phyloP scores from a whole-genome alignment of 441 rosid genomes.

The Syzygium malaccense region DNA sequence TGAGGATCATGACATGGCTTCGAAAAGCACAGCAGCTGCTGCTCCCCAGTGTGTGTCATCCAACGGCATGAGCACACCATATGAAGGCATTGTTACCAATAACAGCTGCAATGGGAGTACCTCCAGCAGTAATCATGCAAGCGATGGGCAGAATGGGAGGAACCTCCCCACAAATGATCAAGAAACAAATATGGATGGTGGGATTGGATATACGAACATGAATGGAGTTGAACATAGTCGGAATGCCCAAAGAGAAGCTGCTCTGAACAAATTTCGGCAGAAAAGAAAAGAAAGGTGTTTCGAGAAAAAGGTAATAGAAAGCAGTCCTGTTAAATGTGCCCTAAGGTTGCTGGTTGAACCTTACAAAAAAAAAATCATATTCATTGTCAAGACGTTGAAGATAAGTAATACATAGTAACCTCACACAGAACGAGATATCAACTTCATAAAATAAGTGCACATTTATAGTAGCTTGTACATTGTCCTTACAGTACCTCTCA shows the following conservation, averaged over 20 bases:
- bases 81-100: slow-evolving; percentile 6
- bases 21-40: slow-evolving; percentile 1
- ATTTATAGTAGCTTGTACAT: background rate
- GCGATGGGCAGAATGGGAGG: slow-evolving; percentile 7
- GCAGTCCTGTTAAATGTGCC: background rate
- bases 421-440: background rate
- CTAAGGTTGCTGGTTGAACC: background rate
- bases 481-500: background rate
- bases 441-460: background rate
- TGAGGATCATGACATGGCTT: background rate
- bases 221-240: background rate
- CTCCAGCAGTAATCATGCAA: slow-evolving; percentile 12
- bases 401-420: background rate
- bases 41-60: slow-evolving; percentile 12
- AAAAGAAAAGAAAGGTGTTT: slow-evolving; percentile 17
- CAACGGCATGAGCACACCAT: background rate
- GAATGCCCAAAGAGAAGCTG: slow-evolving; percentile 16
- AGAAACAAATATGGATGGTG: slow-evolving; percentile 6
- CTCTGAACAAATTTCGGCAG: slow-evolving; percentile 10
- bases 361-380: background rate
- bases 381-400: background rate
- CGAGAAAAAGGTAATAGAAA: slow-evolving; percentile 4
- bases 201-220: background rate
- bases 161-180: background rate
- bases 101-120: slow-evolving; percentile 13